Evolutionary conservation across 2,329 filamentous ascomycete genomes (phyloP).

Genomic region (Emmonsia crescens): DNA sequence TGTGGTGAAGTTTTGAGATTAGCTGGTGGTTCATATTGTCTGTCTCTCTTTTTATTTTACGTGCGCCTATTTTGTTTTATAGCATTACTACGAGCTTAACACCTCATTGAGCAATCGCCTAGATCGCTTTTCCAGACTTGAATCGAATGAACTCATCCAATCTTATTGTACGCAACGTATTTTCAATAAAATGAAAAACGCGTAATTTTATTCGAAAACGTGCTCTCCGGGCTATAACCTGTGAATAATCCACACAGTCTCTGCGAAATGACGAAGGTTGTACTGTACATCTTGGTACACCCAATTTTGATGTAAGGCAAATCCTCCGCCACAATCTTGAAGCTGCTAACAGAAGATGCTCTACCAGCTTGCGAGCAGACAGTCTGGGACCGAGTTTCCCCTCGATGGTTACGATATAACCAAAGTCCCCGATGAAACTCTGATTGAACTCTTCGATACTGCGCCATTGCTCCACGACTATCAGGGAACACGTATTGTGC

Average conservation of each 20-base stretch:
- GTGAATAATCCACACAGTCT: conserved; percentile 6
- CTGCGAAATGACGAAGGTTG: conserved; percentile 7
- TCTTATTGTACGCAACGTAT: no score
- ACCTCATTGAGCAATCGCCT: no score
- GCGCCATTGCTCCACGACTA: conserved; percentile 11
- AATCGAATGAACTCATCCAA: no score
- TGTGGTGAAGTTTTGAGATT: no score
- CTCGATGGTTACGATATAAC: conserved; percentile 11
- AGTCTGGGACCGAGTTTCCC: conserved; percentile 7
- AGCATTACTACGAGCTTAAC: no score
- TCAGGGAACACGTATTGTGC: conserved; percentile 13
- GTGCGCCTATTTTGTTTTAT: no score
- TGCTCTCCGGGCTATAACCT: no score
- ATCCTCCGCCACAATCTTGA: conserved; percentile 4
- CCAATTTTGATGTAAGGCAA: conserved; percentile 7
- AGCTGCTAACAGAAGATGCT: conserved; percentile 5
- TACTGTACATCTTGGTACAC: conserved; percentile 7
- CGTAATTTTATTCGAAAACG: no score
- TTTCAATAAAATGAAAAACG: no score
- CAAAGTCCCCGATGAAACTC: conserved; percentile 11
- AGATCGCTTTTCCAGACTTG: no score
- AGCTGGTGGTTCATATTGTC: no score
- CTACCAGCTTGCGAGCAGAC: conserved; percentile 6
- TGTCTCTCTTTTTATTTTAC: no score
- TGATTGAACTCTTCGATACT: conserved; percentile 11